These are phyloP conservation scores for Xylaria palmicola DNA, from an alignment of 495 filamentous ascomycete genomes.

Conservation along the genomic window DNA sequence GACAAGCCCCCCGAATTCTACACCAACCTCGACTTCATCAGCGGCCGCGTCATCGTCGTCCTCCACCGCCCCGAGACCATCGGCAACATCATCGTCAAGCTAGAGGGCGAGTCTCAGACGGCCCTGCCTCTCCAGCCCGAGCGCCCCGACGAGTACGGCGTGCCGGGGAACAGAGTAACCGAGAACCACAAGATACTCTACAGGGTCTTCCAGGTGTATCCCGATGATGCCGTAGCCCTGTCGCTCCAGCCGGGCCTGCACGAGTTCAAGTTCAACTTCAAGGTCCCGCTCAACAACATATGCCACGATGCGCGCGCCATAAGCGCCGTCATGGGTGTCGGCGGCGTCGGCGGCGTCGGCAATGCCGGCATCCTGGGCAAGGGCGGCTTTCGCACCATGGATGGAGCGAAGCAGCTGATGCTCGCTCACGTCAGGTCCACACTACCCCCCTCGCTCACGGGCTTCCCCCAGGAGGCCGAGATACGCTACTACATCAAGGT, in stretches of 20 bases:
- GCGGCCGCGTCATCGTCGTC: constrained; percentile 61
- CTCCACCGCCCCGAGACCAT: constrained; percentile 65
- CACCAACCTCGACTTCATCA: constrained; percentile 85
- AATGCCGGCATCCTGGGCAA: constrained; percentile 37
- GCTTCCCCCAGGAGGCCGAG: constrained; percentile 78
- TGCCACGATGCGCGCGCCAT: constrained; percentile 60
- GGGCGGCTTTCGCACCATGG: constrained; percentile 50
- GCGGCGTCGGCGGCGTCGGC: constrained; percentile 35
- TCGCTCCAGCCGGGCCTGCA: constrained; percentile 74
- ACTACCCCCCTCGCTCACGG: constrained; percentile 81
- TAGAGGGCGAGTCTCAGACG: constrained; percentile 85
- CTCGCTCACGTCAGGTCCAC: constrained; percentile 77
- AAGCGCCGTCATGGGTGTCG: constrained; percentile 43
- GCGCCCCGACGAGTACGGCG: constrained; percentile 20
- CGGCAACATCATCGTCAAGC: constrained; percentile 81
- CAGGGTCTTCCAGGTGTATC: constrained; percentile 77
- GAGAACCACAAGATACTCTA: constrained; percentile 62
- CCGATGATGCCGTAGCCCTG: constrained; percentile 60
- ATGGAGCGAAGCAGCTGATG: constrained; percentile 51
- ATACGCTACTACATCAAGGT: constrained; percentile 93
- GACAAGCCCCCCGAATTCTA: constrained; percentile 73
- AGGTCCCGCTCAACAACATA: constrained; percentile 89
- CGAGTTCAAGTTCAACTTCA: constrained; percentile 89
- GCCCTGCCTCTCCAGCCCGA: constrained; percentile 38
- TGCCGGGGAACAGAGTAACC: constrained; percentile 34